Base-by-base conservation (phyloP, 768 basidiomycete genomes). In the Rhodotorula paludigena region DNA sequence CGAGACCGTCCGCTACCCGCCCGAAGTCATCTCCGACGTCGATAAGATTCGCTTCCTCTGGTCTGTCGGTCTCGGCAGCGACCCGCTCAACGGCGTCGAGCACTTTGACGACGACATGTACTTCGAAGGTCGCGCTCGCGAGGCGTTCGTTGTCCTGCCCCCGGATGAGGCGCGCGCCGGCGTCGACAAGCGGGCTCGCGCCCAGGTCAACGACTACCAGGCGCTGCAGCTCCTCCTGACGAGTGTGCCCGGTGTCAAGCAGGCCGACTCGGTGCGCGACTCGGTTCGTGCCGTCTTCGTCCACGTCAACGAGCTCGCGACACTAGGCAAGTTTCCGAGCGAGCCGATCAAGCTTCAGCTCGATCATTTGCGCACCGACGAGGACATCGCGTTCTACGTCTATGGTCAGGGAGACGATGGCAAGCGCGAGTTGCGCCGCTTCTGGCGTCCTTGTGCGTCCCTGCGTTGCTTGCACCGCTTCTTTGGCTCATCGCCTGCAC, bases 211-310 rank as follows among this genome's bases (percentile, higher is more conserved):
- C 35, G 68, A 71, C 32, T 71, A 63, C 52, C n/a, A 7, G 12
- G 61, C 69, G 1, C 54, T 71, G 0, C 69, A 71, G 52, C 35
- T 63, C 39, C 52, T 71, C 36, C 57, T 71, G 12, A 42, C 64
- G 21, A 10, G 23, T n/a, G 7, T 63, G 39, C 14, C 39, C 5
- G 57, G 48, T 53, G 64, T 71, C 52, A 63, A 59, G 48, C 69
- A 71, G 36, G 61, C 61, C 32, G 69, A 63, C 41, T 25, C 33
- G 18, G 32, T 54, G 5, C 51, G 57, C 7, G 5, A n/a, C 7
- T 16, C 38, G n/a, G 64, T 71, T 33, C 25, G 38, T 14, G 69
- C 69, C 41, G 57, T 66, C 64, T 71, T 71, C 48, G 64, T 71
- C 5, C 69, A 71, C 47, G 39, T 42, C 10, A 42, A 51, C 7